Conservation (phyloP, 2,329 filamentous ascomycete genomes). For the Furcasterigmium furcatum region DNA sequence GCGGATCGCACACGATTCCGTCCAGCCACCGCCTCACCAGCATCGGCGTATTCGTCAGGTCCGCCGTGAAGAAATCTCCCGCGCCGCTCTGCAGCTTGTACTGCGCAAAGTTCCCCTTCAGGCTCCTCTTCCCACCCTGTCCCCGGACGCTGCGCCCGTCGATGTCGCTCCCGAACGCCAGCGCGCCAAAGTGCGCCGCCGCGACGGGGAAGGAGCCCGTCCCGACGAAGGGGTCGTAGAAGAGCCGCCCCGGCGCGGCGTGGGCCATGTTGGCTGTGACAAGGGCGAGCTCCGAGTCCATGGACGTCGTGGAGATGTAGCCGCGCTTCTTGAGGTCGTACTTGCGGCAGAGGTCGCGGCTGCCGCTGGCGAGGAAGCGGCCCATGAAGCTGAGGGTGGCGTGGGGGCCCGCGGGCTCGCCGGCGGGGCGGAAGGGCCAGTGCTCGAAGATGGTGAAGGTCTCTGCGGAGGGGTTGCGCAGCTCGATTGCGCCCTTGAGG, state of each 20-base stretch:
- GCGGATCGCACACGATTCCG: constrained; percentile 92
- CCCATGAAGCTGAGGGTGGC: constrained; percentile 60
- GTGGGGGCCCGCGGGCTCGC: constrained; percentile 45
- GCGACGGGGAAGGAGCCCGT: constrained; percentile 92
- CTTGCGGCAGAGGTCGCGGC: constrained; percentile 63
- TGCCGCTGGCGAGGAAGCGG: constrained; percentile 64
- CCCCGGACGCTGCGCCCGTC: constrained; percentile 87
- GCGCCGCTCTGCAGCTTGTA: constrained; percentile 67
- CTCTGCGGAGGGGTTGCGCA: constrained; percentile 71
- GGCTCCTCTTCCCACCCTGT: constrained; percentile 47
- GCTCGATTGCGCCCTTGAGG: constrained; percentile 73
- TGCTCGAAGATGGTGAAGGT: constrained; percentile 82
- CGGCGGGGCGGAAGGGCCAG: constrained; percentile 55
- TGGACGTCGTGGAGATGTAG: constrained; percentile 95
- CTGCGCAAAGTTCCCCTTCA: constrained; percentile 75
- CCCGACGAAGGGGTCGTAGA: constrained; percentile 94
- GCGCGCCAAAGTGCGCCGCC: constrained; percentile 84
- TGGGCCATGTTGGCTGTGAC: constrained; percentile 89
- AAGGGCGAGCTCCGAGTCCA: constrained; percentile 92
- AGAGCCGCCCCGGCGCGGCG: constrained; percentile 76
- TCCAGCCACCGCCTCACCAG: constrained; percentile 64
- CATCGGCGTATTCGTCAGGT: constrained; percentile 84
- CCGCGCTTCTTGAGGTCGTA: constrained; percentile 90
- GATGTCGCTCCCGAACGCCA: constrained; percentile 85
- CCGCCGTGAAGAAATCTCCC: constrained; percentile 78